phyloP scores from a whole-genome alignment of 75 land plant genomes.

The Cunninghamia lanceolata region DNA sequence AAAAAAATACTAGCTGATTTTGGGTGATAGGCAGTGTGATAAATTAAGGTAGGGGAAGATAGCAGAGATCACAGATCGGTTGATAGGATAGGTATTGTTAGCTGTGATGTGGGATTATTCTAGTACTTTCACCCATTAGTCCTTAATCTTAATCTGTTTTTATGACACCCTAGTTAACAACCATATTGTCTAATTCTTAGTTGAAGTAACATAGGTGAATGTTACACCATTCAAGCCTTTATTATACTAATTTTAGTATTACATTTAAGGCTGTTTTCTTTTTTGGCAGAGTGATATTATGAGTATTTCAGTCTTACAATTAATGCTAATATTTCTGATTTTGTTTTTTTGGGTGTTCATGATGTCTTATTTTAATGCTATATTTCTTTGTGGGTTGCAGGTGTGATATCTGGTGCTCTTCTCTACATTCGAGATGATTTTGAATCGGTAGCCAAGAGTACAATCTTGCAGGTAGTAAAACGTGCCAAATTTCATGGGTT shows the following conservation, averaged over 20 bases:
- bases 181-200: too few relatives aligned
- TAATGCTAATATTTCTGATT: neutral
- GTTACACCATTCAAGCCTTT: too few relatives aligned
- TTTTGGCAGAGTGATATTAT: too few relatives aligned
- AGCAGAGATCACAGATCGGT: neutral
- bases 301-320: neutral
- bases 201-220: too few relatives aligned
- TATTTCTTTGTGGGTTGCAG: slow-evolving; percentile 21
- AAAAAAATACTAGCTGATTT: neutral
- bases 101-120: neutral
- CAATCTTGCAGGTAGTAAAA: slow-evolving; percentile 55
- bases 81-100: neutral
- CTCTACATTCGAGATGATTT: slow-evolving; percentile 77
- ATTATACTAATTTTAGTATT: too few relatives aligned
- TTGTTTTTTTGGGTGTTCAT: too few relatives aligned
- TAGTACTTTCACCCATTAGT: neutral
- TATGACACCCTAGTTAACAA: too few relatives aligned
- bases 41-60: neutral
- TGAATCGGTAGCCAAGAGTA: slow-evolving; percentile 40
- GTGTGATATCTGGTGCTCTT: slow-evolving; percentile 81
- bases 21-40: neutral
- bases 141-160: neutral
- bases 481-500: neutral
- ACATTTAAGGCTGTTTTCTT: too few relatives aligned
- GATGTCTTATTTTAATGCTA: too few relatives aligned